phyloP scores from a whole-genome alignment of 2,329 filamentous ascomycete species.

The Karstenula rhodostoma region DNA sequence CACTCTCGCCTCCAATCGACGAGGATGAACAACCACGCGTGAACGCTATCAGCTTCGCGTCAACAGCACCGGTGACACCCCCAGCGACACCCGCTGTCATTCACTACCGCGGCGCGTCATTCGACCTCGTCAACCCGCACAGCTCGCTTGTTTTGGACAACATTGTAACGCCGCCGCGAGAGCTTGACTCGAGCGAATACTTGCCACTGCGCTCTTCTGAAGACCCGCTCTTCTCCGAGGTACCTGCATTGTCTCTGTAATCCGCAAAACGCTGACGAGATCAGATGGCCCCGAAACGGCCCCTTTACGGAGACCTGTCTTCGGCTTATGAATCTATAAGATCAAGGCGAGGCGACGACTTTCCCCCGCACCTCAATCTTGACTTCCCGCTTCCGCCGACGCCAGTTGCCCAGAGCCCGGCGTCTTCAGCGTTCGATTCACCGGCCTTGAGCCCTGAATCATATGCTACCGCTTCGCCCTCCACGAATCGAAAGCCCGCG shows the following conservation, averaged over 20 bases:
- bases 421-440: constrained; percentile 37
- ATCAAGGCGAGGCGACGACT: constrained; percentile 29
- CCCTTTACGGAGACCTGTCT: constrained; percentile 40
- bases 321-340: constrained; percentile 42
- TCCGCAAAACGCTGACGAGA: constrained; percentile 12
- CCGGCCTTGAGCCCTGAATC: constrained; percentile 38
- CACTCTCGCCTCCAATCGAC: constrained; percentile 30
- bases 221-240: constrained; percentile 33
- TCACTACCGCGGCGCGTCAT: constrained; percentile 51
- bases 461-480: constrained; percentile 29
- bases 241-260: constrained; percentile 19
- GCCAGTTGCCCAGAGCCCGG: constrained; percentile 36
- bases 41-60: constrained; percentile 33
- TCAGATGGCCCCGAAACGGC: constrained; percentile 43
- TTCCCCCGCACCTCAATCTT: constrained; percentile 17
- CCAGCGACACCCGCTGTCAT: constrained; percentile 49
- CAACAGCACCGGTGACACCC: constrained; percentile 42
- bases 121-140: constrained; percentile 51
- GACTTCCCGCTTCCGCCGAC: constrained; percentile 36
- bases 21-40: constrained; percentile 30
- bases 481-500: constrained; percentile 24
- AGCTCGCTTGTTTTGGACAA: constrained; percentile 46
- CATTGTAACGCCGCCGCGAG: constrained; percentile 47
- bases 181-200: constrained; percentile 45
- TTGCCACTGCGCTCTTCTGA: constrained; percentile 35